Conservation (phyloP, 2,329 filamentous ascomycete species). For the Diaporthe citriasiana region DNA sequence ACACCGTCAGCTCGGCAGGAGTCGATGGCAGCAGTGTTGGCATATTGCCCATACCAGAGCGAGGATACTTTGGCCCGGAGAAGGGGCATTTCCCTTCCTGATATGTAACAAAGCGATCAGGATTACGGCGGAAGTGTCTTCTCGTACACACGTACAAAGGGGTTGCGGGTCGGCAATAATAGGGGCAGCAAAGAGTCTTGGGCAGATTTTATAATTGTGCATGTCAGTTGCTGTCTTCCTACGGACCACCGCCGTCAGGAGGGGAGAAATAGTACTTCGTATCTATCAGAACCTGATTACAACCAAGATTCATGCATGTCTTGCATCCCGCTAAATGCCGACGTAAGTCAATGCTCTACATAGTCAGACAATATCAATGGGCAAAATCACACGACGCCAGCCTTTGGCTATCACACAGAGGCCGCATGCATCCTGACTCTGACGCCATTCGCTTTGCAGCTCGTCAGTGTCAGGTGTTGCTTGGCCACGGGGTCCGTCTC, state of each 20-base stretch:
- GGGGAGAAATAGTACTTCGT: no score
- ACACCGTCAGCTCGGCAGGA: conserved; percentile 53
- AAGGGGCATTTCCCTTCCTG: conserved; percentile 38
- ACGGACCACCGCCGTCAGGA: no score
- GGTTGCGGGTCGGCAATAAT: no score
- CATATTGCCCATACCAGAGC: conserved; percentile 44
- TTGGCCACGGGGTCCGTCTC: conserved; percentile 43
- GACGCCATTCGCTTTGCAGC: conserved; percentile 47
- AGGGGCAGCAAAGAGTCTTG: not conserved
- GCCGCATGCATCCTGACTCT: conserved; percentile 43
- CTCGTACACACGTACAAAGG: not conserved
- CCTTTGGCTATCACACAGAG: not conserved
- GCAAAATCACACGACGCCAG: not conserved
- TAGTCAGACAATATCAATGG: not conserved
- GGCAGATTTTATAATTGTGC: no score
- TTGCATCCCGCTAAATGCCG: not conserved
- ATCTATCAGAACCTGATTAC: not conserved
- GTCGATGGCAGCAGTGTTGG: conserved; percentile 44
- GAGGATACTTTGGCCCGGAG: conserved; percentile 46
- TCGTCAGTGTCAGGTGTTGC: conserved; percentile 49
- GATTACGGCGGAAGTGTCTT: not conserved
- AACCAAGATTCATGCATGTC: not conserved
- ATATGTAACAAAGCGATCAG: not conserved
- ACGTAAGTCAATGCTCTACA: not conserved
- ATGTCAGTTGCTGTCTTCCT: not conserved